Evolutionary conservation across 179 eudicot species (phyloP).

Genomic region (Patellifolia procumbens): DNA sequence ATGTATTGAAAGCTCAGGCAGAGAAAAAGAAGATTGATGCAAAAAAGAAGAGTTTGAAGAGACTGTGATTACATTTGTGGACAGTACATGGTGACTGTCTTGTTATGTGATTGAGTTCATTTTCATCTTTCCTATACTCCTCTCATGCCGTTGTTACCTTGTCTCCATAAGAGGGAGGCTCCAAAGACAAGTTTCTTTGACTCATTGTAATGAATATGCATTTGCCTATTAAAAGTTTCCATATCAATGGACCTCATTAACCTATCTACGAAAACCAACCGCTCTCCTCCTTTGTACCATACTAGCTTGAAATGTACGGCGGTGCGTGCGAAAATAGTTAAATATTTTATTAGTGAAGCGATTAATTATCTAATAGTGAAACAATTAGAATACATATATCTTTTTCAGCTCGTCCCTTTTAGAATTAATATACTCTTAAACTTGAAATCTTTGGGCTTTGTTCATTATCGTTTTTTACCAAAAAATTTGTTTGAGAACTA

Average conservation of each 20-base stretch:
- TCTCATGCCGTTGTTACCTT: background rate
- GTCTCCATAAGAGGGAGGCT: too few relatives aligned
- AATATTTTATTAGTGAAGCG: too few relatives aligned
- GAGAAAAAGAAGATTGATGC: slow-evolving; percentile 94
- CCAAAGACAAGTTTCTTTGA: slow-evolving; percentile 19
- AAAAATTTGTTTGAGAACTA: too few relatives aligned
- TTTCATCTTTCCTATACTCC: background rate
- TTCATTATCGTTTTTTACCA: too few relatives aligned
- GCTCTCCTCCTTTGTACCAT: too few relatives aligned
- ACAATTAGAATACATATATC: too few relatives aligned
- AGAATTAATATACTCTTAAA: too few relatives aligned
- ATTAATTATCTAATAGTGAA: too few relatives aligned
- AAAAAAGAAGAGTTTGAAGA: slow-evolving; percentile 83
- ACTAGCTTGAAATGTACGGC: too few relatives aligned
- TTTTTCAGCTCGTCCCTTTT: too few relatives aligned
- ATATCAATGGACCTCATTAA: slow-evolving; percentile 2
- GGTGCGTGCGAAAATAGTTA: too few relatives aligned
- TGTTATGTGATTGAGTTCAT: background rate
- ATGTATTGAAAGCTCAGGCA: slow-evolving; percentile 48
- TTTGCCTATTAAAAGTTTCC: slow-evolving; percentile 3
- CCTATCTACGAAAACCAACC: background rate
- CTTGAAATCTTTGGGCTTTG: too few relatives aligned
- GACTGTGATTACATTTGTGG: slow-evolving; percentile 47
- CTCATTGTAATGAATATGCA: slow-evolving; percentile 20
- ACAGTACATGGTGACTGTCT: background rate